phyloP scores from a whole-genome alignment of 345 rosid species.

The Schrenkiella parvula region DNA sequence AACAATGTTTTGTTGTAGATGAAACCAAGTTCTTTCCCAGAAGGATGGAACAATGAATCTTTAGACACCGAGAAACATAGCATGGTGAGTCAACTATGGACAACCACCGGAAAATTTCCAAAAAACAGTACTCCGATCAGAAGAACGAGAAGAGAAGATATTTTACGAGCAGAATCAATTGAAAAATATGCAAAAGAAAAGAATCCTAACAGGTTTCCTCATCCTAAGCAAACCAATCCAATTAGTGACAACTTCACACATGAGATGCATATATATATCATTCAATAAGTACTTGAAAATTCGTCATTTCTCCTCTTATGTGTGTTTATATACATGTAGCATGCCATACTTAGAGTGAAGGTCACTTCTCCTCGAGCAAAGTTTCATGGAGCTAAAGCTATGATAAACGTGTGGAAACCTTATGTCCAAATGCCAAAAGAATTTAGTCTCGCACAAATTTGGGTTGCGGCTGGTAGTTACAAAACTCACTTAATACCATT shows the following conservation, averaged over 20 bases:
- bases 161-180: neutral
- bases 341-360: neutral
- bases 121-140: neutral
- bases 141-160: neutral
- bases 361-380: neutral
- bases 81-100: neutral
- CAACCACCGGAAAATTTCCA: neutral
- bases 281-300: neutral
- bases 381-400: neutral
- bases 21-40: neutral
- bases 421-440: neutral
- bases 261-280: neutral
- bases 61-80: neutral
- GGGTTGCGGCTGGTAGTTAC: neutral
- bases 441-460: conserved; percentile 11
- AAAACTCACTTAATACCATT: neutral
- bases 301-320: neutral
- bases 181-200: neutral
- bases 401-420: conserved; percentile 1
- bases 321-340: neutral
- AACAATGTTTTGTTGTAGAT: neutral
- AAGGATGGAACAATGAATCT: neutral
- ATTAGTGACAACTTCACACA: neutral
- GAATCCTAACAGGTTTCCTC: neutral
- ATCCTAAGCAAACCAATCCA: neutral